phyloP scores from a whole-genome alignment of 2,329 filamentous ascomycete genomes.

The Aspergillus fumigatiaffinis region DNA sequence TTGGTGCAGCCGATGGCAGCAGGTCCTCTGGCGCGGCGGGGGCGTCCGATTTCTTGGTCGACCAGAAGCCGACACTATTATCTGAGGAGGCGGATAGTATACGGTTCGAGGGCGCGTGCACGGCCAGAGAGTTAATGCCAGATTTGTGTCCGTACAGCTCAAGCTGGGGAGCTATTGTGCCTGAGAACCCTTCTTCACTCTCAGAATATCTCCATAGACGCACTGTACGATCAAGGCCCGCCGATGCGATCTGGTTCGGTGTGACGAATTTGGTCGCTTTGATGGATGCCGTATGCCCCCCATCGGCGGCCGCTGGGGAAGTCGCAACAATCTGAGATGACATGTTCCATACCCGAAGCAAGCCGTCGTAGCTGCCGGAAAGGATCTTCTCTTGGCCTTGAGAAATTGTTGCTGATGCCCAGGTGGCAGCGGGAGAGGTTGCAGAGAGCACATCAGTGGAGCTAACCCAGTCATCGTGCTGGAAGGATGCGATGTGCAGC shows the following conservation, averaged over 20 bases:
- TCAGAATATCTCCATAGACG: constrained; percentile 87
- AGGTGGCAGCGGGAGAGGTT: constrained; percentile 58
- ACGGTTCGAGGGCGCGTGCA: constrained; percentile 68
- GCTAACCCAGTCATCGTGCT: constrained; percentile 97
- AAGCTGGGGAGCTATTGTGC: constrained; percentile 65
- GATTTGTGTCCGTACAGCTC: constrained; percentile 81
- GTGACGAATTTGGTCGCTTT: constrained; percentile 83
- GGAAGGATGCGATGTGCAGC: constrained; percentile 82
- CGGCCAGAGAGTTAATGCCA: constrained; percentile 68
- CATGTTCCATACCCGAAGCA: constrained; percentile 83
- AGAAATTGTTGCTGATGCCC: constrained; percentile 48
- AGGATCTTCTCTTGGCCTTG: constrained; percentile 68
- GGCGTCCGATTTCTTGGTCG: constrained; percentile 69
- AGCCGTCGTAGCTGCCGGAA: constrained; percentile 90
- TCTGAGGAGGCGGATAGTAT: constrained; percentile 85
- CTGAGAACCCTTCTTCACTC: constrained; percentile 55
- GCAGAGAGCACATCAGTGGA: constrained; percentile 75
- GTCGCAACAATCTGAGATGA: constrained; percentile 81
- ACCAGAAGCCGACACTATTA: constrained; percentile 83
- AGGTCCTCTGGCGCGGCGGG: constrained; percentile 68
- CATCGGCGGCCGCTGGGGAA: constrained; percentile 61
- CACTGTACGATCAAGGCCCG: constrained; percentile 78
- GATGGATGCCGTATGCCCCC: constrained; percentile 71
- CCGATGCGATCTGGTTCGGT: constrained; percentile 72
- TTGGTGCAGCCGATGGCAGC: constrained; percentile 62